These are phyloP conservation scores for Physocladia obscura DNA, from an alignment of 192 early-diverging fungal genomes.

Conservation along the genomic window DNA sequence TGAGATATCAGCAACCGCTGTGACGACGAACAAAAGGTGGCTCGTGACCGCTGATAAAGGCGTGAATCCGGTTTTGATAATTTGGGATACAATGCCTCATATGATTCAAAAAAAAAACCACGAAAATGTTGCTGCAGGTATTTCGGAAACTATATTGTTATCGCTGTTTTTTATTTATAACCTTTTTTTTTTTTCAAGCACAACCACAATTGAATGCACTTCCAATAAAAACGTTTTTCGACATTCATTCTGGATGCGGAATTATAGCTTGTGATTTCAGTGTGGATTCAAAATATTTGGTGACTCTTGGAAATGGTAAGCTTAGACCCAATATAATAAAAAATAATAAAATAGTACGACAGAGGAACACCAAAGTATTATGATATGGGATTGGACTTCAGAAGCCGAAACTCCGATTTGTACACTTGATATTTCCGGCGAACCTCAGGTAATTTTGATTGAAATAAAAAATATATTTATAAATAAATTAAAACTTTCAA, in stretches of 20 bases:
- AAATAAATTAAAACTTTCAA: no score
- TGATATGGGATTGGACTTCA: conserved; percentile 59
- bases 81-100: conserved; percentile 55
- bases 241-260: conserved; percentile 51
- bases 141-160: not conserved
- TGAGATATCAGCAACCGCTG: conserved; percentile 39
- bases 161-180: not conserved
- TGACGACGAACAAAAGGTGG: conserved; percentile 46
- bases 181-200: not conserved
- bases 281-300: conserved; percentile 45
- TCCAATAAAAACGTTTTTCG: conserved; percentile 59
- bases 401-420: conserved; percentile 41
- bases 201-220: conserved; percentile 35
- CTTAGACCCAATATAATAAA: not conserved
- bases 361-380: conserved; percentile 45
- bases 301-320: conserved; percentile 57
- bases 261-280: conserved; percentile 49
- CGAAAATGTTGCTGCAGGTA: conserved; percentile 17
- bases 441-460: conserved; percentile 38
- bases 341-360: not conserved
- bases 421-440: conserved; percentile 37
- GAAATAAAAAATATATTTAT: not conserved
- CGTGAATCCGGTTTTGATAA: conserved; percentile 45
- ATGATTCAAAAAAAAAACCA: no score
- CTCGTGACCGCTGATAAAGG: conserved; percentile 58